These are phyloP conservation scores for Xylariaceae sp. DNA, from an alignment of 2,329 filamentous ascomycete genomes.

Conservation along the genomic window DNA sequence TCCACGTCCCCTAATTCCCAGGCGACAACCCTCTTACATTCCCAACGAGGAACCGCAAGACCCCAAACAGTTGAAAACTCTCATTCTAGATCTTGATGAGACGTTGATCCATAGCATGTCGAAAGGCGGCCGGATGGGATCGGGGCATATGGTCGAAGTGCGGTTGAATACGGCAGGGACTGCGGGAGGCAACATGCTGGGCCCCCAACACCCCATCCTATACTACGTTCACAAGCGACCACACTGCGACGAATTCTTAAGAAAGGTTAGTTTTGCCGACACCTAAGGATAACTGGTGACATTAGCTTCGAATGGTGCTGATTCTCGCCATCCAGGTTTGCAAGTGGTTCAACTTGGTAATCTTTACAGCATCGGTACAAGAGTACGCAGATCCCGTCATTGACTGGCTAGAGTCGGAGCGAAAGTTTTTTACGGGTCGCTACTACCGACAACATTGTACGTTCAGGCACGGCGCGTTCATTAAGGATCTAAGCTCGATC, in stretches of 20 bases:
- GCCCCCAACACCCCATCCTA: slow-evolving; percentile 89
- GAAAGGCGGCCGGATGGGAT: slow-evolving; percentile 91
- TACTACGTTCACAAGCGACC: slow-evolving; percentile 99
- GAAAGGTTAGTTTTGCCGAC: slow-evolving; percentile 69
- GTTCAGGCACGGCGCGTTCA: slow-evolving; percentile 90
- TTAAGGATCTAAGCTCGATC: slow-evolving; percentile 94
- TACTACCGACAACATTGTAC: slow-evolving; percentile 99
- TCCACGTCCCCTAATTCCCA: slow-evolving; percentile 83
- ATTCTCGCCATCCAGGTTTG: slow-evolving; percentile 55
- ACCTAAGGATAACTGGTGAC: no score
- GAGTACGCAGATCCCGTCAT: slow-evolving; percentile 99
- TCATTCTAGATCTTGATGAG: slow-evolving; percentile 94
- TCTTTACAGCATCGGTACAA: slow-evolving; percentile 96
- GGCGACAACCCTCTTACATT: slow-evolving; percentile 83
- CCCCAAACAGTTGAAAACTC: slow-evolving; percentile 73
- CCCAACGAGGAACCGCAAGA: slow-evolving; percentile 53
- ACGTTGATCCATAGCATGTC: slow-evolving; percentile 98
- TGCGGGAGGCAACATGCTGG: slow-evolving; percentile 62
- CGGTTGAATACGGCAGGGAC: slow-evolving; percentile 72
- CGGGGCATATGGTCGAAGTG: slow-evolving; percentile 98
- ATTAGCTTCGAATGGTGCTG: no score
- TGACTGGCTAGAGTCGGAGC: slow-evolving; percentile 94
- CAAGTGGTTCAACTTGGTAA: slow-evolving; percentile 97
- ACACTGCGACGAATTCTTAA: slow-evolving; percentile 92
- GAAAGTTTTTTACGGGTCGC: slow-evolving; percentile 89